phyloP scores from a whole-genome alignment of 208 protist species.

The Crithidia thermophila region DNA sequence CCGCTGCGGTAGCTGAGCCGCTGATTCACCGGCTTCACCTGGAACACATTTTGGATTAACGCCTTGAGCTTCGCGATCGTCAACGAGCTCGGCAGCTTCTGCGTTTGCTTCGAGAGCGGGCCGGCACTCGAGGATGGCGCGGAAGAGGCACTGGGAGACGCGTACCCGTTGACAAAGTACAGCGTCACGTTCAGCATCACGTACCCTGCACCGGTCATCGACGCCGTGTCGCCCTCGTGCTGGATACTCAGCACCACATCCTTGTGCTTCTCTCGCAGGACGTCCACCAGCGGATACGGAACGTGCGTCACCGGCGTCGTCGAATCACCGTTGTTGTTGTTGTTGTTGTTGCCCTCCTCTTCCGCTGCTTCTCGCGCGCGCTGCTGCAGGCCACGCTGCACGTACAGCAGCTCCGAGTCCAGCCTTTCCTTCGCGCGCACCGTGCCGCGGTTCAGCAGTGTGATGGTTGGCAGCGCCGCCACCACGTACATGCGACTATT shows the following conservation, averaged over 20 bases:
- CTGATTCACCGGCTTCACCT: conserved; percentile 66
- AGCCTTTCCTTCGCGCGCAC: conserved; percentile 83
- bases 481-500: conserved; percentile 87
- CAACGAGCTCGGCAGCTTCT: conserved; percentile 75
- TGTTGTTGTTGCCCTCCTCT: conserved; percentile 2
- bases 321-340: not conserved
- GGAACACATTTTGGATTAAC: conserved; percentile 70
- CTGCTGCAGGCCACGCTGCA: conserved; percentile 77
- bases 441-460: conserved; percentile 73
- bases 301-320: not conserved
- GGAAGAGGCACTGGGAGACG: not conserved
- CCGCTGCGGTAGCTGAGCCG: conserved; percentile 65
- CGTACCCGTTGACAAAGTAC: conserved; percentile 55
- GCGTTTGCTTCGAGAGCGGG: conserved; percentile 13
- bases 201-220: conserved; percentile 52
- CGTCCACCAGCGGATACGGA: conserved; percentile 57
- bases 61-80: conserved; percentile 84
- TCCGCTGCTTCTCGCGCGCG: conserved; percentile 27
- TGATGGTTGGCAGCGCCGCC: conserved; percentile 76
- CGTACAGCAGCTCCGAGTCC: conserved; percentile 88
- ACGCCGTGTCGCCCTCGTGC: conserved; percentile 72
- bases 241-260: conserved; percentile 83
- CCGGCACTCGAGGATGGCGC: not conserved
- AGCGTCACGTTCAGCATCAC: conserved; percentile 77
- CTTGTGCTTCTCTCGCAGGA: conserved; percentile 83